Percentiles rank a stretch among this genome's conserved stretches.
phyloP scores from a whole-genome alignment of 768 basidiomycete species.

The Termitomyces sp. region DNA sequence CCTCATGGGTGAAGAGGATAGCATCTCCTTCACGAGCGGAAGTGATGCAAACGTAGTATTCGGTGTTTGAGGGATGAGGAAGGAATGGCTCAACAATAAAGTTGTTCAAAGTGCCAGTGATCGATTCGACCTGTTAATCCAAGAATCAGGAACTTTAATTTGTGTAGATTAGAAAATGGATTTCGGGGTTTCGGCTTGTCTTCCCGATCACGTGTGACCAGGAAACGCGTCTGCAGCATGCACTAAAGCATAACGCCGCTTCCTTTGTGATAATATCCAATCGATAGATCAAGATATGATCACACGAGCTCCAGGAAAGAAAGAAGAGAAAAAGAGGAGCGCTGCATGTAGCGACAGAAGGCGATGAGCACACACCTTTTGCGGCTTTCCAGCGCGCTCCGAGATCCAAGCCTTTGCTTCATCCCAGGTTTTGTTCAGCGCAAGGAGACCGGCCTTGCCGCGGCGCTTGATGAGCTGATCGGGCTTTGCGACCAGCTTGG shows the following conservation, averaged over 20 bases:
- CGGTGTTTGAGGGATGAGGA: constrained; percentile 88
- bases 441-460: constrained; percentile 94
- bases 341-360: constrained; percentile 2
- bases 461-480: constrained; percentile 99
- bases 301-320: not conserved
- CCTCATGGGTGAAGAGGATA: constrained; percentile 98
- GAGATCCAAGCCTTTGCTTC: constrained; percentile 86
- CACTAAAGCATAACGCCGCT: constrained; percentile 6
- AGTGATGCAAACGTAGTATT: constrained; percentile 98
- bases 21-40: constrained; percentile 91
- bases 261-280: constrained; percentile 6
- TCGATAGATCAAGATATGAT: constrained; percentile 7
- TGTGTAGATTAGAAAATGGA: not conserved
- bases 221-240: constrained; percentile 17
- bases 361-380: constrained; percentile 54
- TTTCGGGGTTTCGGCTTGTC: not conserved
- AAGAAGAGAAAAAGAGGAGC: not conserved
- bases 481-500: constrained; percentile 92
- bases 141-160: not conserved
- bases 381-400: constrained; percentile 86
- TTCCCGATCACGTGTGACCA: constrained; percentile 19
- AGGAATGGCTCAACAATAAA: constrained; percentile 99
- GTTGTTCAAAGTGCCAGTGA: constrained; percentile 92
- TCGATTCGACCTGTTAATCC: constrained; percentile 74
- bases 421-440: constrained; percentile 89